These are phyloP conservation scores for Trifolium subterraneum DNA, from an alignment of 306 rosid genomes.

Conservation along the genomic window DNA sequence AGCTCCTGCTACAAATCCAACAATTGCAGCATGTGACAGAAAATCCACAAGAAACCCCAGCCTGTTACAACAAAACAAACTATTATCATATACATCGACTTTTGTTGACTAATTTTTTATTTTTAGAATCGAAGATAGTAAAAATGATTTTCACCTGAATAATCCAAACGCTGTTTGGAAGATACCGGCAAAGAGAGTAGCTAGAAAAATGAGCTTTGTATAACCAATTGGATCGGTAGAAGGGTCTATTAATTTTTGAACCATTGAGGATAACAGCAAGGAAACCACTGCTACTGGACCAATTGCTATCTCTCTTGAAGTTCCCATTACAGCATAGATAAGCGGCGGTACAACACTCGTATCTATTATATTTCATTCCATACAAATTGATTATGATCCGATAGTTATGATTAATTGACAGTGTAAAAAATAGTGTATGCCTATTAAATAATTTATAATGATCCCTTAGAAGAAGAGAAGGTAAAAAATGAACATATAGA, in stretches of 20 bases:
- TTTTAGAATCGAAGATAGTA: no score
- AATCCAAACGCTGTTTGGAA: constrained; percentile 82
- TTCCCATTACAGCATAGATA: constrained; percentile 89
- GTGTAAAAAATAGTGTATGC: no score
- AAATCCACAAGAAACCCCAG: constrained; percentile 79
- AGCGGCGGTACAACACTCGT: constrained; percentile 93
- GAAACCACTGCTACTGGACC: constrained; percentile 96
- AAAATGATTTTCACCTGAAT: constrained; percentile 48
- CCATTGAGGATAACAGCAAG: constrained; percentile 74
- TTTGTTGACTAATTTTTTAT: no score
- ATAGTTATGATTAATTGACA: not conserved
- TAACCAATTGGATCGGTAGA: constrained; percentile 62
- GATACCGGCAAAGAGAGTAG: constrained; percentile 81
- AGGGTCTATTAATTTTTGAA: constrained; percentile 66
- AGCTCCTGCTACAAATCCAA: constrained; percentile 80
- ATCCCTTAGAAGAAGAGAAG: not conserved
- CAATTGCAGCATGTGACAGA: constrained; percentile 72
- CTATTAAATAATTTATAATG: not conserved
- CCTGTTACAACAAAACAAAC: constrained; percentile 43
- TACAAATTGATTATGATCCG: not conserved
- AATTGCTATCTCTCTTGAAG: constrained; percentile 79
- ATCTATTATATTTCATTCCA: constrained; percentile 48
- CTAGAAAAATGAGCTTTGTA: constrained; percentile 66
- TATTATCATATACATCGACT: no score
- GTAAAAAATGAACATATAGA: not conserved